These are phyloP conservation scores for Gymnopilus dilepis DNA, from an alignment of 768 basidiomycete species.

Conservation along the genomic window DNA sequence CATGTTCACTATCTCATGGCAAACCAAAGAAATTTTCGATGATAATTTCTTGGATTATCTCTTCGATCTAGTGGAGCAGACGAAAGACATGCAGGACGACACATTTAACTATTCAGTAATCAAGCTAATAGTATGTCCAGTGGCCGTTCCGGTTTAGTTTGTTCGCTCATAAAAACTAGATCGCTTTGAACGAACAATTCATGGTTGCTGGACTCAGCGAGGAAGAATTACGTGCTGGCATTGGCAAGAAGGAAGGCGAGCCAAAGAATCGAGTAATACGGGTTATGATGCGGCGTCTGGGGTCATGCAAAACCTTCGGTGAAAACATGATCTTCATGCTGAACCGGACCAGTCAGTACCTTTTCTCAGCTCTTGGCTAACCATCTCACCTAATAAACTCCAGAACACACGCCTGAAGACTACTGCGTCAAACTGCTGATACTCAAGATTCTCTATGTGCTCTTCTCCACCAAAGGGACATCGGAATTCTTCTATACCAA, in stretches of 20 bases:
- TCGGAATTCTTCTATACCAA: conserved; percentile 99
- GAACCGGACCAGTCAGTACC: conserved; percentile 85
- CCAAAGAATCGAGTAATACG: conserved; percentile 79
- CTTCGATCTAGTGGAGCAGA: conserved; percentile 94
- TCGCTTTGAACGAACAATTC: conserved; percentile 96
- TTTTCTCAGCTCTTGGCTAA: neutral
- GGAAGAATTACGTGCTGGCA: conserved; percentile 30
- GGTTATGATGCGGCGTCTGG: conserved; percentile 82
- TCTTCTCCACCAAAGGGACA: conserved; percentile 92
- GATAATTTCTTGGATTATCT: conserved; percentile 87
- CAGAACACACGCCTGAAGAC: conserved; percentile 88
- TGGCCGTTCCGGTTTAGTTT: neutral
- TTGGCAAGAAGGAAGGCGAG: conserved; percentile 36
- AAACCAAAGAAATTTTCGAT: conserved; percentile 70
- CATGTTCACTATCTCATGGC: neutral
- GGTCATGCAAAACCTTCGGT: conserved; percentile 93
- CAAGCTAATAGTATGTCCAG: conserved; percentile 78
- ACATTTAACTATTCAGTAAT: conserved; percentile 95
- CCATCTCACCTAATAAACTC: neutral
- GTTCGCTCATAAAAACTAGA: conserved; percentile 47
- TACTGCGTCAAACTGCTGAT: conserved; percentile 94
- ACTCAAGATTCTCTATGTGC: conserved; percentile 90
- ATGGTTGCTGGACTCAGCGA: conserved; percentile 81
- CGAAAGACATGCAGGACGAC: conserved; percentile 86
- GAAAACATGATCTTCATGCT: conserved; percentile 99